Conservation (phyloP, 768 basidiomycete genomes). For the Daedalea quercina region DNA sequence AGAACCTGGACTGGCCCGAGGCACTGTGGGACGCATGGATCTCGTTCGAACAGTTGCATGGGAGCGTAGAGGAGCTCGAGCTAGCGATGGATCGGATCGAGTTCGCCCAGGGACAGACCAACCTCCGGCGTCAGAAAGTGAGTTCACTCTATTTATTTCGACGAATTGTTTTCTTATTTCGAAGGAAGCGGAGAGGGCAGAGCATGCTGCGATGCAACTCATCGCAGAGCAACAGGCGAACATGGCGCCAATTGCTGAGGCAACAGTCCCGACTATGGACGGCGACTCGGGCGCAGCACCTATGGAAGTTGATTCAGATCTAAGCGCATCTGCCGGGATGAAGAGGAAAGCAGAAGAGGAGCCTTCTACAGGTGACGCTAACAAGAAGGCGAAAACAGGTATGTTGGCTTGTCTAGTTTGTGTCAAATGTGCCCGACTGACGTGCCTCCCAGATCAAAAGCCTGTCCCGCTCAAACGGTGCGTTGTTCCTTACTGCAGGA, state of each 20-base stretch:
- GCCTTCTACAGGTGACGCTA: constrained; percentile 25
- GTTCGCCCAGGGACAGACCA: constrained; percentile 56
- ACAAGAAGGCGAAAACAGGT: constrained; percentile 63
- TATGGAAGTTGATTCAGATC: constrained; percentile 38
- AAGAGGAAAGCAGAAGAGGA: constrained; percentile 64
- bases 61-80: constrained; percentile 62
- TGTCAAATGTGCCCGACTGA: not conserved
- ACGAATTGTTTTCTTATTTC: not conserved
- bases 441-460: constrained; percentile 32
- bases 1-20: constrained; percentile 92
- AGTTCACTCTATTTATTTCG: constrained; percentile 8
- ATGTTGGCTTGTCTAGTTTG: constrained; percentile 17
- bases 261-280: constrained; percentile 6
- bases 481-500: constrained; percentile 4
- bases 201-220: constrained; percentile 43
- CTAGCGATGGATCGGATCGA: constrained; percentile 56
- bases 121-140: constrained; percentile 59
- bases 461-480: constrained; percentile 55
- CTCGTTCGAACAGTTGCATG: constrained; percentile 81
- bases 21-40: constrained; percentile 89
- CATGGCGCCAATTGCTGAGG: constrained; percentile 26
- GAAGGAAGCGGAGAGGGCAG: constrained; percentile 61
- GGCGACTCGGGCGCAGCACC: constrained; percentile 13
- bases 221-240: constrained; percentile 34
- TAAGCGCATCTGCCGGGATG: constrained; percentile 34